Conservation (phyloP, 352 stramenopile species). For the Phytophthora tentaculata region DNA sequence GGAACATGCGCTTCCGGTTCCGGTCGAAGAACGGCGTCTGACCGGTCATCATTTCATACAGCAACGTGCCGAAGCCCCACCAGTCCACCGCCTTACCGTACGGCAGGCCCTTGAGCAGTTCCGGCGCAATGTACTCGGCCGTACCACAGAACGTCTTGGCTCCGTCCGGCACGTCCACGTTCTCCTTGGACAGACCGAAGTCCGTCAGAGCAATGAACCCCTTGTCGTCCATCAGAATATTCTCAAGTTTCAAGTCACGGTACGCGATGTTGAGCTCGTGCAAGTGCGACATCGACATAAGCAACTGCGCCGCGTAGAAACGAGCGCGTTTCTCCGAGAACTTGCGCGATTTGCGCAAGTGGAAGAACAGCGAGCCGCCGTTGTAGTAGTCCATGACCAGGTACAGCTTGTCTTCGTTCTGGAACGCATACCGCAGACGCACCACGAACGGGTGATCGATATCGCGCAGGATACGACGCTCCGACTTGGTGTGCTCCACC, state of each 20-base stretch:
- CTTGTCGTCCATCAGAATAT: conserved; percentile 95
- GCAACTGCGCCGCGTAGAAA: conserved; percentile 92
- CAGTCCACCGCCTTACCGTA: conserved; percentile 94
- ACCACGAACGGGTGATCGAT: conserved; percentile 95
- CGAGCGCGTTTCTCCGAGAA: conserved; percentile 89
- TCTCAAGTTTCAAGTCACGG: conserved; percentile 95
- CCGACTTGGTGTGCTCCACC: conserved; percentile 93
- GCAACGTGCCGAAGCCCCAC: conserved; percentile 93
- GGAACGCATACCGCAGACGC: conserved; percentile 93
- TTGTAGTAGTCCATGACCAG: conserved; percentile 95
- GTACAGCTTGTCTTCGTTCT: conserved; percentile 94
- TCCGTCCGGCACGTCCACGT: conserved; percentile 86
- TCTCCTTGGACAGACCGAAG: conserved; percentile 94
- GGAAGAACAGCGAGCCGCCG: conserved; percentile 92
- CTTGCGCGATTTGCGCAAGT: conserved; percentile 90
- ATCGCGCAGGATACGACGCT: conserved; percentile 90
- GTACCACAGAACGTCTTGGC: conserved; percentile 94
- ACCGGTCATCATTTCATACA: conserved; percentile 96
- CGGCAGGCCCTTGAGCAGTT: conserved; percentile 88
- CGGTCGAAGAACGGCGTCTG: conserved; percentile 95
- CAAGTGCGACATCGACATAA: conserved; percentile 92
- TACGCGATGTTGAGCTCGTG: conserved; percentile 95
- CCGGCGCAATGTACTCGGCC: conserved; percentile 93
- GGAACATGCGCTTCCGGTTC: conserved; percentile 95
- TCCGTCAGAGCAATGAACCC: conserved; percentile 93